A percentile compares a stretch with the other conserved stretches of the same genome.
These are phyloP conservation scores for Drosera capensis DNA, from an alignment of 148 eudicot genomes.

Conservation along the genomic window DNA sequence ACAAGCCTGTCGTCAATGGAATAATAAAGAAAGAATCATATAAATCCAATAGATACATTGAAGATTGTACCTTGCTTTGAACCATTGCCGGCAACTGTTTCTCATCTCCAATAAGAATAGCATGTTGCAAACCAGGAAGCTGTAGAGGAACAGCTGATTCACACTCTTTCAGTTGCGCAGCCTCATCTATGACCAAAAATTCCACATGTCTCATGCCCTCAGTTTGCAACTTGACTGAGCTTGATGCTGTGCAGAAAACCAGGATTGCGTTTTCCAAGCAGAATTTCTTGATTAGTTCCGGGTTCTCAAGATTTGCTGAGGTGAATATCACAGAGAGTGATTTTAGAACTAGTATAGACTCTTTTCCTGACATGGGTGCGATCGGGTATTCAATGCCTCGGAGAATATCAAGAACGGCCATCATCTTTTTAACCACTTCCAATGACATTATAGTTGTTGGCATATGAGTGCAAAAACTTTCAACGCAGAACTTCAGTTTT, in stretches of 20 bases:
- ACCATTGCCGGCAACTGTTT: conserved; percentile 45
- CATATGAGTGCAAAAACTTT: conserved; percentile 36
- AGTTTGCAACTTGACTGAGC: conserved; percentile 21
- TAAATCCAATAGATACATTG: conserved; percentile 35
- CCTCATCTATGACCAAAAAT: conserved; percentile 64
- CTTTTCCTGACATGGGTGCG: too few species aligned
- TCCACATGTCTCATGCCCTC: conserved; percentile 18
- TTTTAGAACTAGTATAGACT: too few species aligned
- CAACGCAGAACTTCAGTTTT: conserved; percentile 9
- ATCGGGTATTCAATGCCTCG: conserved; percentile 7
- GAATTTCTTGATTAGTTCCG: too few species aligned
- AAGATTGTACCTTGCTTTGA: conserved; percentile 19
- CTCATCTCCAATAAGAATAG: conserved; percentile 48
- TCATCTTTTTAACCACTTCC: conserved; percentile 22
- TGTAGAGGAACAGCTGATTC: conserved; percentile 47
- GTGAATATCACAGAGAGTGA: neutral
- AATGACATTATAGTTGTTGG: conserved; percentile 28
- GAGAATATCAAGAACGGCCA: too few species aligned
- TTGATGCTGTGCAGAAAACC: conserved; percentile 51
- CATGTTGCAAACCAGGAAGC: conserved; percentile 24
- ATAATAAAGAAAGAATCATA: too few species aligned
- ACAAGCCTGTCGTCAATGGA: too few species aligned
- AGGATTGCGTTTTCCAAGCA: conserved; percentile 27
- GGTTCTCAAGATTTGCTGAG: neutral
- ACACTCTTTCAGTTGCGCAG: conserved; percentile 57